Base-by-base conservation (phyloP, 176 grass and related monocot species). In the Panicum miliaceum region DNA sequence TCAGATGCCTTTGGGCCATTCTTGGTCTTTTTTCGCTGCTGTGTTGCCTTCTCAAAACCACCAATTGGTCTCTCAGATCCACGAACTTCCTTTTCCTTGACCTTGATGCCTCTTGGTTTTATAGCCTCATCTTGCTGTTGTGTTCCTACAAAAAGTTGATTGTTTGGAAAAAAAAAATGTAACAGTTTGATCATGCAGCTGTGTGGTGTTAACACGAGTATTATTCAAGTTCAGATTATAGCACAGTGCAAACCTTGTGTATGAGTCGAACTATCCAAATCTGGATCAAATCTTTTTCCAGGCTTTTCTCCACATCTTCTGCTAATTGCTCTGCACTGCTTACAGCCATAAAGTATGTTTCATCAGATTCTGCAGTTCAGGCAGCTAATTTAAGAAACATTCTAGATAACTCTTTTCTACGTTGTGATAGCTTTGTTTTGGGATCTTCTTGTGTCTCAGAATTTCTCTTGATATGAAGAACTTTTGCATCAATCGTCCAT, bases 401-500 rank as follows among this genome's bases (percentile, higher is more conserved):
- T 83, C 4, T 63, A 41, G 41, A 62, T 2, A 73, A 18, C 2
- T 35, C 12, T 5, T 12, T 26, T 7, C 22, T 25, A 29, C 20
- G 18, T 9, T 32, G 34, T 7, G 37, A 72, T 12, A 82, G 3
- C 10, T 34, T 59, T 29, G 7, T 22, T 72, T 43, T 71, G 0
- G 53, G 25, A 59, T 73, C 80, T 2, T 72, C 40, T 10, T 73
- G 23, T 8, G 8, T 68, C 6, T 13, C 52, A 6, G 1, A 5
- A 7, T 34, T 32, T 15, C 52, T 46, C 4, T 6, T 32, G 60
- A 82, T 59, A 12, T 12, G 12, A 5, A 72, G 8, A 3, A 8
- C 37, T 46, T 47, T 72, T 0, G 80, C 67, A 71, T 71, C 67
- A 71, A 82, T 0, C 13, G 67, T 82, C 80, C 67, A 72, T 59